Base-by-base conservation (phyloP, 2,329 filamentous ascomycete species). In the Aspergillus brunneoviolaceus region DNA sequence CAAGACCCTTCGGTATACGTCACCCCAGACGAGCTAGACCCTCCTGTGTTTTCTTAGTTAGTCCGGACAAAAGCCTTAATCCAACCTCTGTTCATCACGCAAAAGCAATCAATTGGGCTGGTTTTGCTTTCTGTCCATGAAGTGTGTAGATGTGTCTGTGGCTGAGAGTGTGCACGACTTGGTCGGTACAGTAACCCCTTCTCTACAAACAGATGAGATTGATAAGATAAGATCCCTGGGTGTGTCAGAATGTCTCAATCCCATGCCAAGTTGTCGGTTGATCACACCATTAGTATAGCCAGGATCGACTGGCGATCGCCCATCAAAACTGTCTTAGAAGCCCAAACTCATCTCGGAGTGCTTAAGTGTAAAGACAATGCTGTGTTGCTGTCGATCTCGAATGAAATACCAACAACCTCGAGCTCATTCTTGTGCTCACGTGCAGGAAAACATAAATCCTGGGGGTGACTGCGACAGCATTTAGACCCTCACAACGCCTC, bases 141-240 rank as follows among this genome's bases (percentile, higher is more conserved):
- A 4, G 35, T 35, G 33, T 14, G 23, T 35, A 11, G 33, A 19
- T 45, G 5, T 45, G 25, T 55, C 48, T 39, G 6, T n/a, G 39
- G 5, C 5, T 29, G 27, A 9, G 7, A 29, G 27, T 29, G 27
- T 29, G 27, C 7, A 9, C 10, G 27, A 9, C 27, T 29, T 9
- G 27, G 5, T 45, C n/a, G 39, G 14, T 21, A 21, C 21, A 21
- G 21, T 42, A n/a, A 45, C 39, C 14, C 14, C 39, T 7, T 35
- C 5, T 7, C 12, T 23, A 42, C 25, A 35, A 58, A 47, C 39
- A 54, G 64, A 65, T 66, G 57, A 63, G 59, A 65, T 66, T 55
- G 64, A 66, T 66, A 65, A 66, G 60, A 63, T 63, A 51, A 62
- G 60, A 65, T 66, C 53, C 4, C 16, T 63, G 58, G 10, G 62